A percentile compares a stretch with the other conserved stretches of the same genome.
phyloP scores from a whole-genome alignment of 2,329 filamentous ascomycete genomes.

The Aspergillus candidus region DNA sequence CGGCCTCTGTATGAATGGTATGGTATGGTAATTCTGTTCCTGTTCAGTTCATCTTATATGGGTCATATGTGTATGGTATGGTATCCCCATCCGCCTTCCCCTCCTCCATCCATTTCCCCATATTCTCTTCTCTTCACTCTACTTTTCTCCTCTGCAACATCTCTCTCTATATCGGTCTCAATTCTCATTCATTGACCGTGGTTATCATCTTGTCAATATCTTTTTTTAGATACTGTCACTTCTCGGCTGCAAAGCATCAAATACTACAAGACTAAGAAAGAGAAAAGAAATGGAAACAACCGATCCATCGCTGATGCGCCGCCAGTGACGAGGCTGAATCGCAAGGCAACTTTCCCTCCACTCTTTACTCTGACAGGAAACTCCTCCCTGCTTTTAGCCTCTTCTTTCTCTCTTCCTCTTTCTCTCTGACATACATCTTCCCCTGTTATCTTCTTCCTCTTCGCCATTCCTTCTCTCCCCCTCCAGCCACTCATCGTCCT shows the following conservation, averaged over 20 bases:
- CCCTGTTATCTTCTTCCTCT: not conserved
- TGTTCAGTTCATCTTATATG: too few relatives aligned
- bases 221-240: too few relatives aligned
- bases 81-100: not conserved
- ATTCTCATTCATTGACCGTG: not conserved
- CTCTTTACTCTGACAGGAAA: not conserved
- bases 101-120: not conserved
- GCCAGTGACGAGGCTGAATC: constrained; percentile 19
- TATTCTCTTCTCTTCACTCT: not conserved
- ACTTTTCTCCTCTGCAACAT: not conserved
- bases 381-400: not conserved
- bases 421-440: not conserved
- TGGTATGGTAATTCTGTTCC: too few relatives aligned
- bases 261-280: too few relatives aligned
- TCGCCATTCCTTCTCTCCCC: not conserved
- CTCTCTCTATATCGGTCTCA: not conserved
- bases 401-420: not conserved
- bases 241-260: too few relatives aligned
- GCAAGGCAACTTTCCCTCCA: constrained; percentile 13
- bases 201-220: too few relatives aligned
- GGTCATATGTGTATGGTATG: too few relatives aligned
- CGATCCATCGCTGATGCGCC: constrained; percentile 1
- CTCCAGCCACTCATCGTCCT: constrained; percentile 3
- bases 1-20: too few relatives aligned
- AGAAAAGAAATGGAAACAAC: constrained; percentile 10